phyloP scores from a whole-genome alignment of 2,329 filamentous ascomycete genomes.

The Zymoseptoria pseudotritici region DNA sequence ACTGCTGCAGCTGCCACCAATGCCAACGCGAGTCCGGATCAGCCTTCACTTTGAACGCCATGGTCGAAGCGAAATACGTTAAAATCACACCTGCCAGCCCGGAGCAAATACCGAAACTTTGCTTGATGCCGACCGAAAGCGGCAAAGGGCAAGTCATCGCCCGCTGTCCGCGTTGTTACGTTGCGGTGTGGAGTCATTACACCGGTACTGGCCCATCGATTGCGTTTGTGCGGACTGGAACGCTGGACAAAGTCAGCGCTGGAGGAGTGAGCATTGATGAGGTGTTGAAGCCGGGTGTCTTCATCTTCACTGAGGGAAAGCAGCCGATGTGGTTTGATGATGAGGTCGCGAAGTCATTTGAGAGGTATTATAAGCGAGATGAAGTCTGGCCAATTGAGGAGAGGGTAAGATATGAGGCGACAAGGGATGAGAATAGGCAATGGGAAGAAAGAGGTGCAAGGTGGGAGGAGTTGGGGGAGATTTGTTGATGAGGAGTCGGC shows the following conservation, averaged over 20 bases:
- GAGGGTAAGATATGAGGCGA: not conserved
- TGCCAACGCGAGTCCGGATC: constrained; percentile 2
- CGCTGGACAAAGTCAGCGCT: not conserved
- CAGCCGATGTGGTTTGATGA: not conserved
- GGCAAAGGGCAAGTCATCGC: constrained; percentile 1
- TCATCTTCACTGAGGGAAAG: not conserved
- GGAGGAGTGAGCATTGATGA: not conserved
- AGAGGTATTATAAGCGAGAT: not conserved
- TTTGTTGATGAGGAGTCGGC: not conserved
- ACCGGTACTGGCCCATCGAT: not conserved
- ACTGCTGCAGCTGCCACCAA: constrained; percentile 1
- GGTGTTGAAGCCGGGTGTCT: not conserved
- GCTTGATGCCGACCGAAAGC: not conserved
- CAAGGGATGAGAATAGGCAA: not conserved
- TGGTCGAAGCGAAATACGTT: not conserved
- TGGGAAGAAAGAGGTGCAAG: not conserved
- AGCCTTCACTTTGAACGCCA: not conserved
- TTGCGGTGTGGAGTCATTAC: constrained; percentile 1
- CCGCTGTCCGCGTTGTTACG: not conserved
- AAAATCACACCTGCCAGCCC: not conserved
- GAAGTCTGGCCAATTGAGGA: not conserved
- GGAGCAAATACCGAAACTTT: not conserved
- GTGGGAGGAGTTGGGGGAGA: not conserved
- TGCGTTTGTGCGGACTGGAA: not conserved
- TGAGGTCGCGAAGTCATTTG: not conserved